These are phyloP conservation scores for Entomortierella chlamydospora DNA, from an alignment of 192 early-diverging fungal species.

Conservation along the genomic window DNA sequence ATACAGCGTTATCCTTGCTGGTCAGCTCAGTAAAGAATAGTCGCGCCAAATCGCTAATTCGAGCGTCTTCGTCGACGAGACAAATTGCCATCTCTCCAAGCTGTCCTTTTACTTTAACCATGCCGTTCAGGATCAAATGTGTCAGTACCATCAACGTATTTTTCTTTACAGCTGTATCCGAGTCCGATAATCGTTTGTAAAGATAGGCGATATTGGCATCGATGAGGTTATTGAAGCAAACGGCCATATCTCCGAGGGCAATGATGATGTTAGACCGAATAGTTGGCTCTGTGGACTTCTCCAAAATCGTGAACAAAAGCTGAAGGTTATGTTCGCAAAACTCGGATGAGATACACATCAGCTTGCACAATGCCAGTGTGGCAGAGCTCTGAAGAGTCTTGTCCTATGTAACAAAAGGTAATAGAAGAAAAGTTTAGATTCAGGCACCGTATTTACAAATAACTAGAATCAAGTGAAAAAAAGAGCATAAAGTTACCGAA, in stretches of 20 bases:
- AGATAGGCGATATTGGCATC: slow-evolving; percentile 96
- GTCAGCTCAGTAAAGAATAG: slow-evolving; percentile 97
- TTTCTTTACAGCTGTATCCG: slow-evolving; percentile 87
- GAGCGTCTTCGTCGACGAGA: slow-evolving; percentile 85
- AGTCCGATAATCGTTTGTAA: slow-evolving; percentile 91
- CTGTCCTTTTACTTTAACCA: slow-evolving; percentile 99
- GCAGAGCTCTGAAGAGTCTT: slow-evolving; percentile 90
- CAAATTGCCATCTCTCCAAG: slow-evolving; percentile 99
- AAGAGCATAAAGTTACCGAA: slow-evolving; percentile 62
- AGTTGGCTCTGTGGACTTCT: slow-evolving; percentile 83
- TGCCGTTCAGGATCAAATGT: slow-evolving; percentile 97
- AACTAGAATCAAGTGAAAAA: background rate
- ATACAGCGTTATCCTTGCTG: slow-evolving; percentile 97
- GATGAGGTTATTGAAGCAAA: slow-evolving; percentile 97
- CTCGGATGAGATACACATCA: slow-evolving; percentile 96
- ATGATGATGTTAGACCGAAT: slow-evolving; percentile 97
- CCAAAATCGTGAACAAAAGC: slow-evolving; percentile 89
- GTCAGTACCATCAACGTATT: slow-evolving; percentile 99
- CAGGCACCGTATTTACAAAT: background rate
- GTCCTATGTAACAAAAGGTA: slow-evolving; percentile 62
- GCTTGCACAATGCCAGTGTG: slow-evolving; percentile 89
- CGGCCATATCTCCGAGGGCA: slow-evolving; percentile 97
- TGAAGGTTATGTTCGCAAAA: slow-evolving; percentile 96
- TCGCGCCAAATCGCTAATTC: slow-evolving; percentile 92
- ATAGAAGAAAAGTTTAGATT: background rate